Base-by-base conservation (phyloP, 2,329 filamentous ascomycete species). In the Paecilomyces variotii region DNA sequence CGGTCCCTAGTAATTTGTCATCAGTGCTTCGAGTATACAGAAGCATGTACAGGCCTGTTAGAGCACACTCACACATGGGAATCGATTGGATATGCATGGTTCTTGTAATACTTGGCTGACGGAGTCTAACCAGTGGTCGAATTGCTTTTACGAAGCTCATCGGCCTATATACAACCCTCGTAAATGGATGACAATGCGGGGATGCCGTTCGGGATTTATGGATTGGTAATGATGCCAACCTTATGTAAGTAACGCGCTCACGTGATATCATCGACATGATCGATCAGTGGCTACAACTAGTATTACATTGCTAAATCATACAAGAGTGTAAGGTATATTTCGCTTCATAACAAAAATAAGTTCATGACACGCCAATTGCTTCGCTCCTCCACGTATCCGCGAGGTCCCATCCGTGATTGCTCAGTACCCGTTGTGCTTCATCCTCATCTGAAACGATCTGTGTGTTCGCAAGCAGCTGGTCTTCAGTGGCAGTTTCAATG, bases 41-140 rank as follows among this genome's bases (percentile, higher is more conserved):
- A 45, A 19, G n/a, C 10, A 52, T 52, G 27, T 12, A 28, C 24
- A 26, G 2, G 7, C 24, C 2, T 27, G 7, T n/a, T 10, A 26
- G 50, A 28, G 9, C 10, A 26, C 51, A 70, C 77, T 62, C 75
- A 81, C 79, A 81, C 79, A 81, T 81, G 19, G 79, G 79, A 72
- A 81, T 80, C 49, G 78, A 79, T 63, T 78, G 74, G 62, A 81
- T 73, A 76, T 81, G 79, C 79, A 81, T 81, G 58, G 66, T 63
- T 70, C 72, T 69, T 54, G 60, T 62, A 32, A 51, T 24, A n/a
- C 32, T 53, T 57, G 30, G 55, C 12, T 57, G 57, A 59, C 56
- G 54, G 56, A 25, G 54, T 57, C 55, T 26, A 51, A 65, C 57
- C 53, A 61, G 61, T 53, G 67, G 62, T 54, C 65, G 62, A 50